Evolutionary conservation across 2,329 filamentous ascomycete genomes (phyloP), one percentile per base, ranked within the genome.

Genomic region (Diplodia sapinea): DNA sequence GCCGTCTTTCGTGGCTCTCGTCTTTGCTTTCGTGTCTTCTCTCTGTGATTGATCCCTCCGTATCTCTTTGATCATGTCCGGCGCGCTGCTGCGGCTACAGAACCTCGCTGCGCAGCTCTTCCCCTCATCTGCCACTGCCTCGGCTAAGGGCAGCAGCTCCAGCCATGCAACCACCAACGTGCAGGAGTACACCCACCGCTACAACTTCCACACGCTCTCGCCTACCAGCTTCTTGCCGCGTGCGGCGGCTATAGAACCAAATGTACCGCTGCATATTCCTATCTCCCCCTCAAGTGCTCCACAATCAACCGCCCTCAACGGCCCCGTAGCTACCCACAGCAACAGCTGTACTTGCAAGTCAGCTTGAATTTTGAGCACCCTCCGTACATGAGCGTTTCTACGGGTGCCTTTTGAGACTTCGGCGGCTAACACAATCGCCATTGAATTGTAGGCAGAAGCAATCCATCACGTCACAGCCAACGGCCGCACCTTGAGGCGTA

Each of bases 161-260:
- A 23, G 12, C 51, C 9, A 31, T 40, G 77, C 82, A 74, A 76
- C 79, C 72, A 76, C 74, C 13, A 70, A 72, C 64, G 77, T 74
- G 59, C 75, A 78, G 71, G 74, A 77, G 55, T 79, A 78, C 67
- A 80, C 82, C 69, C 83, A 82, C 71, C 78, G 73, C 68, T 83
- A 82, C 74, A 88, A 93, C 78, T 86, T 91, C 74, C 91, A 94
- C 79, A 88, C 90, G 17, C 87, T 98, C 36, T 94, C 92, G 1
- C 94, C 94, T 0, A 97, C 94, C 2, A 89, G 88, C 78, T 97
- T 97, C 77, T 83, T 96, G 26, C 91, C 92, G 71, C 89, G 94
- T 65, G 93, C 94, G 20, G 94, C 94, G 7, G 84, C 87, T 55
- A 95, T 98, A 74, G 94, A 97, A 79, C 94, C 94, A 6, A 83